These are phyloP conservation scores for Hymenoscyphus scutula DNA, from an alignment of 2,329 filamentous ascomycete genomes.

Conservation along the genomic window DNA sequence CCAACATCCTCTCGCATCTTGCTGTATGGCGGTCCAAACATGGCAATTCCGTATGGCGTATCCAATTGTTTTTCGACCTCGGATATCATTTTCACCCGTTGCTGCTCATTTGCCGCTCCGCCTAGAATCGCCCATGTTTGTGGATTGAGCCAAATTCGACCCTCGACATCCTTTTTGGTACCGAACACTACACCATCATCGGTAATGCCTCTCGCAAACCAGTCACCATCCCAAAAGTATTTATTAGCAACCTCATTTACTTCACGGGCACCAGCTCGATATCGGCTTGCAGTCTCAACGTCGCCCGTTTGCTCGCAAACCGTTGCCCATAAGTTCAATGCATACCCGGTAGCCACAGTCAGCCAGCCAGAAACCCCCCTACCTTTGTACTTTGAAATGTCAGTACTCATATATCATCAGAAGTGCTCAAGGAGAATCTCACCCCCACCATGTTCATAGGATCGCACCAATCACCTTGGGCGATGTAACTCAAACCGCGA, in stretches of 20 bases:
- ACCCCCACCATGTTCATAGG: conserved; percentile 61
- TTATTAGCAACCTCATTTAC: conserved; percentile 51
- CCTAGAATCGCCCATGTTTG: conserved; percentile 55
- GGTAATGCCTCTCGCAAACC: conserved; percentile 57
- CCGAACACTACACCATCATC: conserved; percentile 54
- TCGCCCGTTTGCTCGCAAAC: conserved; percentile 47
- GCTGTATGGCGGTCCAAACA: conserved; percentile 55
- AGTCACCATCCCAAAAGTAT: conserved; percentile 55
- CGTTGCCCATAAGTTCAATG: conserved; percentile 52
- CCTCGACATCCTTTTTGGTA: conserved; percentile 48
- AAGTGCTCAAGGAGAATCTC: not conserved
- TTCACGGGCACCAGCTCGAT: conserved; percentile 43
- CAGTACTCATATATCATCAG: not conserved
- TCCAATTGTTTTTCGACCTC: conserved; percentile 50
- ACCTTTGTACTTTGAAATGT: conserved; percentile 49
- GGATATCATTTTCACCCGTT: conserved; percentile 45
- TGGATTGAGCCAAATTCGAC: conserved; percentile 57
- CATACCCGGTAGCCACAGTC: conserved; percentile 53
- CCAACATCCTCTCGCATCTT: conserved; percentile 58
- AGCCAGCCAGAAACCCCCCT: conserved; percentile 58
- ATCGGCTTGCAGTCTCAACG: conserved; percentile 43
- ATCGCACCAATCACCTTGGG: conserved; percentile 60
- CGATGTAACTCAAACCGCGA: conserved; percentile 55
- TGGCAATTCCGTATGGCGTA: conserved; percentile 53
- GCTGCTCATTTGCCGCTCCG: conserved; percentile 46